phyloP scores from a whole-genome alignment of 306 rosid genomes.

The Cucumis cinereus region DNA sequence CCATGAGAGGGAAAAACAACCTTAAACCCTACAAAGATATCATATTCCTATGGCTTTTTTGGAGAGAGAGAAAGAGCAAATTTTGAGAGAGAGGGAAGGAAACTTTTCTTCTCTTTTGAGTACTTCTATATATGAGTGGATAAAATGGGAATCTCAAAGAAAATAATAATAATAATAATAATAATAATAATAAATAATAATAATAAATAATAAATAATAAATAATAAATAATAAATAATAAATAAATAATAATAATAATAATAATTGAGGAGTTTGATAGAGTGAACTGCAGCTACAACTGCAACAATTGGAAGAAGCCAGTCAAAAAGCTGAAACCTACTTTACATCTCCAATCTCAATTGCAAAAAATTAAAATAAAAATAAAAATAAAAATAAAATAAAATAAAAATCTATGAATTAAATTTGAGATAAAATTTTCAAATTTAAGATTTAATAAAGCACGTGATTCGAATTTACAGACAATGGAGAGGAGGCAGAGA shows the following conservation, averaged over 20 bases:
- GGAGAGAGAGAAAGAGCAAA: not conserved
- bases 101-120: not conserved
- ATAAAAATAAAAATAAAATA: no score
- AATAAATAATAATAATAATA: no score
- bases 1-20: not conserved
- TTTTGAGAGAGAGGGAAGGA: no score
- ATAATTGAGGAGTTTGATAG: not conserved
- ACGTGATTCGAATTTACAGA: no score
- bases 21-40: not conserved
- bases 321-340: not conserved
- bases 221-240: not conserved
- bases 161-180: not conserved
- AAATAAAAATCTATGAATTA: no score
- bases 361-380: no score
- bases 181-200: not conserved
- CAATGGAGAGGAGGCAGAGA: no score
- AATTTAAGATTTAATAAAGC: no score
- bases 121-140: not conserved
- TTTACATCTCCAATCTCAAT: constrained; percentile 1
- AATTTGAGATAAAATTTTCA: no score
- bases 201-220: no score
- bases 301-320: not conserved
- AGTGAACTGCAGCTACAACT: not conserved
- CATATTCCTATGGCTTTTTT: not conserved
- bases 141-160: not conserved